A percentile compares a stretch with the other conserved stretches of the same genome.
These are phyloP conservation scores for Strobilomyces dryophilus DNA, from an alignment of 768 basidiomycete species.

Conservation along the genomic window DNA sequence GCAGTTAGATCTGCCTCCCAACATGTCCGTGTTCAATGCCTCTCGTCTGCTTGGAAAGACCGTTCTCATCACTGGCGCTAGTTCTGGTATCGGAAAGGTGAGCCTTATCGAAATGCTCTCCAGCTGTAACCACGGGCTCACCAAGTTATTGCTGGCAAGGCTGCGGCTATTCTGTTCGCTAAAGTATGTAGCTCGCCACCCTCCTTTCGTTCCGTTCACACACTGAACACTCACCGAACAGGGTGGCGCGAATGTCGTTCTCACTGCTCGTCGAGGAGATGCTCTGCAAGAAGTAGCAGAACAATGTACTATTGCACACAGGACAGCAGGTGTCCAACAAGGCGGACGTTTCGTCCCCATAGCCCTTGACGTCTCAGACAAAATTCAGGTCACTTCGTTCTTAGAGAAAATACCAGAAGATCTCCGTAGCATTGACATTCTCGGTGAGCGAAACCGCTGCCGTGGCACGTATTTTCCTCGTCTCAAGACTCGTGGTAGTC, in stretches of 20 bases:
- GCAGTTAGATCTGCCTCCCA: constrained; percentile 5
- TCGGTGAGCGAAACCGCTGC: constrained; percentile 48
- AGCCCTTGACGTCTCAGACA: constrained; percentile 79
- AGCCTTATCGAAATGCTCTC: constrained; percentile 24
- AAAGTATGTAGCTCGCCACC: constrained; percentile 44
- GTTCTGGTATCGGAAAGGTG: constrained; percentile 86
- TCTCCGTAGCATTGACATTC: constrained; percentile 73
- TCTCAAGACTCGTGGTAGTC: constrained; percentile 31
- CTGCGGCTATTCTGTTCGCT: constrained; percentile 85
- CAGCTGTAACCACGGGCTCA: not conserved
- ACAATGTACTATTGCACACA: constrained; percentile 64
- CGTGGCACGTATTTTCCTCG: not conserved
- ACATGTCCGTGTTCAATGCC: constrained; percentile 79
- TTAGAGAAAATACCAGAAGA: constrained; percentile 68
- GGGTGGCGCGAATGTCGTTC: constrained; percentile 86
- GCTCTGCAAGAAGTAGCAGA: constrained; percentile 67
- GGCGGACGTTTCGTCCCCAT: constrained; percentile 77
- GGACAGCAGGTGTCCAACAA: constrained; percentile 62
- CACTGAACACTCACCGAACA: constrained; percentile 23
- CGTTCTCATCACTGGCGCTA: constrained; percentile 86
- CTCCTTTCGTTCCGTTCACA: not conserved
- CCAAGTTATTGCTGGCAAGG: constrained; percentile 45
- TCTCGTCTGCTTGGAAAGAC: constrained; percentile 80
- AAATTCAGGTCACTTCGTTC: constrained; percentile 61
- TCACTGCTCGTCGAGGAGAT: constrained; percentile 75